These are phyloP conservation scores for Ceratocystis eucalypticola DNA, from an alignment of 2,329 filamentous ascomycete species.

Conservation along the genomic window DNA sequence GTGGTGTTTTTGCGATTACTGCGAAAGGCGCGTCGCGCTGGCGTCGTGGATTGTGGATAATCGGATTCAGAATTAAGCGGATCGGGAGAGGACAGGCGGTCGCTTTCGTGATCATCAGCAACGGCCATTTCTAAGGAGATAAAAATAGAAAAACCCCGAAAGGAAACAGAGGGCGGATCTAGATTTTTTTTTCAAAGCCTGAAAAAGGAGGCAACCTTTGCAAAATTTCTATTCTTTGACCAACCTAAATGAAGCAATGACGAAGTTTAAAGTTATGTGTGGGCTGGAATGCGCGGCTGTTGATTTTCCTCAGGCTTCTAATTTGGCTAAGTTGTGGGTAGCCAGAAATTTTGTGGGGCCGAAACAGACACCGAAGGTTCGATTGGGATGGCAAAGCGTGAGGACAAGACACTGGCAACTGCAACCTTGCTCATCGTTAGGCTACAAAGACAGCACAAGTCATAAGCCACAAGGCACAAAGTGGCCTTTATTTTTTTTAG, in stretches of 20 bases:
- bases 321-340: conserved; percentile 7
- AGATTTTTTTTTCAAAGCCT: not conserved
- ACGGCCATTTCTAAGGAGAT: not conserved
- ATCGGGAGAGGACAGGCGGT: conserved; percentile 16
- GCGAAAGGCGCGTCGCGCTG: conserved; percentile 13
- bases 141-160: not conserved
- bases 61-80: conserved; percentile 18
- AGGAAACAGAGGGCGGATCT: not conserved
- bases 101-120: not conserved
- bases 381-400: not conserved
- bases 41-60: not conserved
- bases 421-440: not conserved
- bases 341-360: not conserved
- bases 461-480: not conserved
- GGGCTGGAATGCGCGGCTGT: conserved; percentile 4
- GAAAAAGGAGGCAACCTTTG: not conserved
- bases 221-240: not conserved
- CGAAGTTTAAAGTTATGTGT: not conserved
- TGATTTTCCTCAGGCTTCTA: conserved; percentile 2
- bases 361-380: not conserved
- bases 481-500: not conserved
- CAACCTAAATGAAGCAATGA: not conserved
- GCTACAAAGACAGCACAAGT: not conserved
- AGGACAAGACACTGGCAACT: not conserved
- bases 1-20: not conserved